These are phyloP conservation scores for Aspergillus bertholletiae DNA, from an alignment of 495 filamentous ascomycete species.

Conservation along the genomic window DNA sequence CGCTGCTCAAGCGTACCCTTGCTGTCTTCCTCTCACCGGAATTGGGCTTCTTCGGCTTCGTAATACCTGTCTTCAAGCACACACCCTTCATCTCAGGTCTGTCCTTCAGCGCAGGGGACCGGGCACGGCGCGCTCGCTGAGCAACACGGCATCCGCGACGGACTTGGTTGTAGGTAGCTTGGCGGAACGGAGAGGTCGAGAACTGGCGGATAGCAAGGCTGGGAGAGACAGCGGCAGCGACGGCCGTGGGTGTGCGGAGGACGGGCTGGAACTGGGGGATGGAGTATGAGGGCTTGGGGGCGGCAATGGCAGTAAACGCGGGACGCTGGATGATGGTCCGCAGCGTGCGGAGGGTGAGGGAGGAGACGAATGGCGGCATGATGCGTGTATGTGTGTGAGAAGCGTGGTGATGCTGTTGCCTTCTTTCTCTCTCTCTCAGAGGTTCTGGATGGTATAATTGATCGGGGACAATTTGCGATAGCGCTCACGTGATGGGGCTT, in stretches of 20 bases:
- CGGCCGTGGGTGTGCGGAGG: conserved; percentile 31
- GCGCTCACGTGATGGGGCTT: conserved; percentile 23
- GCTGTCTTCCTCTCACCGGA: conserved; percentile 92
- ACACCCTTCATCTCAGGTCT: conserved; percentile 90
- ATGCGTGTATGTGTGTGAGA: conserved; percentile 8
- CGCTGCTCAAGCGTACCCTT: conserved; percentile 80
- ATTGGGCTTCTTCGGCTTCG: conserved; percentile 97
- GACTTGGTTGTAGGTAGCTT: conserved; percentile 53
- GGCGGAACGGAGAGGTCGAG: conserved; percentile 37
- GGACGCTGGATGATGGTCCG: conserved; percentile 37
- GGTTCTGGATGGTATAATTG: background rate
- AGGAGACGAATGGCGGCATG: conserved; percentile 39
- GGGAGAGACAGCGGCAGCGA: conserved; percentile 3
- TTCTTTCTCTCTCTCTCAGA: background rate
- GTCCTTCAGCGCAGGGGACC: conserved; percentile 77
- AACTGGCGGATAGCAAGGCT: conserved; percentile 33
- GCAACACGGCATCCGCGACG: conserved; percentile 68
- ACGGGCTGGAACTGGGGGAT: conserved; percentile 33
- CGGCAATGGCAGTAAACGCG: conserved; percentile 11
- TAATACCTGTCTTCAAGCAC: conserved; percentile 85
- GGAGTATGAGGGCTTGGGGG: conserved; percentile 16
- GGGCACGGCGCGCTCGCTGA: conserved; percentile 74
- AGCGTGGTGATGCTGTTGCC: background rate
- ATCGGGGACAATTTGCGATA: conserved; percentile 15
- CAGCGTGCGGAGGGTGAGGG: conserved; percentile 35